A percentile compares a stretch with the other conserved stretches of the same genome.
Conservation (phyloP, 2,329 filamentous ascomycete species). For the Ceratocystis variospora region DNA sequence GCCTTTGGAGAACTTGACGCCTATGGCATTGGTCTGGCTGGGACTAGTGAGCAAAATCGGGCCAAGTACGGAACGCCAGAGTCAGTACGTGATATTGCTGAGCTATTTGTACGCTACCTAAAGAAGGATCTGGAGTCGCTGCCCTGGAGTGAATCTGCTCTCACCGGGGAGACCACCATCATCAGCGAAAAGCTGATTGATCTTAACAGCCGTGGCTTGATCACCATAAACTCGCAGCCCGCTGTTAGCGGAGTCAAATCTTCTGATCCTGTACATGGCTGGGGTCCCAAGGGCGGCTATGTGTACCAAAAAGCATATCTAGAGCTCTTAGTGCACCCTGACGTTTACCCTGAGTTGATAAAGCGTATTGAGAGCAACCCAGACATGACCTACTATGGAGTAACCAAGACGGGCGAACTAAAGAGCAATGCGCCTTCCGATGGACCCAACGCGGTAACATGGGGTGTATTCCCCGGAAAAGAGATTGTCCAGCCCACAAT, state of each 20-base stretch:
- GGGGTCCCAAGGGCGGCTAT: constrained; percentile 89
- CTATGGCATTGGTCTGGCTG: constrained; percentile 85
- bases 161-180: constrained; percentile 65
- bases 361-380: constrained; percentile 61
- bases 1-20: constrained; percentile 91
- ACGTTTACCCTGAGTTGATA: constrained; percentile 63
- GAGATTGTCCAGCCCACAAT: constrained; percentile 99
- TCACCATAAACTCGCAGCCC: constrained; percentile 96
- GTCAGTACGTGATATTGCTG: constrained; percentile 63
- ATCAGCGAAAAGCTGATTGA: constrained; percentile 66
- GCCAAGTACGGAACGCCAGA: constrained; percentile 85
- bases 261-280: constrained; percentile 73
- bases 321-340: constrained; percentile 74
- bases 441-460: constrained; percentile 94
- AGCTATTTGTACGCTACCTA: constrained; percentile 76
- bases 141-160: constrained; percentile 86
- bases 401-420: constrained; percentile 69
- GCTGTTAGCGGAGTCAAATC: constrained; percentile 86
- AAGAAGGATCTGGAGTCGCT: constrained; percentile 65
- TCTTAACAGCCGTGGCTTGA: constrained; percentile 71
- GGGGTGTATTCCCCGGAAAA: constrained; percentile 97
- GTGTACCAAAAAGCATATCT: constrained; percentile 98
- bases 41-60: constrained; percentile 89
- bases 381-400: constrained; percentile 86
- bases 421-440: constrained; percentile 74